Base-by-base conservation (phyloP, 257 asterid genomes). In the Ballota nigra region DNA sequence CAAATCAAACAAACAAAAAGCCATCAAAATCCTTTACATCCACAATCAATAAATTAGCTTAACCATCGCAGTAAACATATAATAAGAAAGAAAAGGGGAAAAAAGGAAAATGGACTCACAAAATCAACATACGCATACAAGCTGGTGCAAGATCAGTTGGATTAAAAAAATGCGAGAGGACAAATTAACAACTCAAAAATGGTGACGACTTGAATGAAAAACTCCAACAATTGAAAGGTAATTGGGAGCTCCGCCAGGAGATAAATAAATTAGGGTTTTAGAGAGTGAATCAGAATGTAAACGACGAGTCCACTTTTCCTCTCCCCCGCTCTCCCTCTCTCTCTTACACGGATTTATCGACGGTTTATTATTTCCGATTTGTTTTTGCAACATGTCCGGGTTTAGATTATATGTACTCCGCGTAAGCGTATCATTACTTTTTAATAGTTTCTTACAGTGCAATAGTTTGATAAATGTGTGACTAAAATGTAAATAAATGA, bases 301-400 rank as follows among this genome's bases (percentile, higher is more conserved):
- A 34, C 74, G 69, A 71, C 61, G 77, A 51, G 55, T 63, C 77
- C 20, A 34, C 70, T 57, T 73, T 36, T 71, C 6, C 77, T 28
- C 47, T 23, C 71, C 3, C 63, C 22, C 72, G 24, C 73, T 10
- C 8, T 51, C 77, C 19, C 58, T 33, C 71, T 9, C 72, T 31
- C 76, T 24, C 74, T 12, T 49, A 28, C 53, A 57, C 79, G 77
- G 85, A 80, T 52, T 34, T 80, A 36, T 68, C 71, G 60, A 29
- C 67, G 76, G 71, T 47, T 63, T 76, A 76, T 80, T 49, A 12
- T 45, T 26, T 68, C 72, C 73, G 71, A 73, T 75, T 75, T 71
- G 22, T 29, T 75, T 49, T 55, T 51, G 18, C 65, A 56, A 75
- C 33, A 56, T 51, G 80, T 52, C 78, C 75, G 79, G 79, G 59